Percentiles rank a stretch among this genome's conserved stretches.
Conservation (phyloP, 2,329 filamentous ascomycete species). For the Paracamarosporium sp. region DNA sequence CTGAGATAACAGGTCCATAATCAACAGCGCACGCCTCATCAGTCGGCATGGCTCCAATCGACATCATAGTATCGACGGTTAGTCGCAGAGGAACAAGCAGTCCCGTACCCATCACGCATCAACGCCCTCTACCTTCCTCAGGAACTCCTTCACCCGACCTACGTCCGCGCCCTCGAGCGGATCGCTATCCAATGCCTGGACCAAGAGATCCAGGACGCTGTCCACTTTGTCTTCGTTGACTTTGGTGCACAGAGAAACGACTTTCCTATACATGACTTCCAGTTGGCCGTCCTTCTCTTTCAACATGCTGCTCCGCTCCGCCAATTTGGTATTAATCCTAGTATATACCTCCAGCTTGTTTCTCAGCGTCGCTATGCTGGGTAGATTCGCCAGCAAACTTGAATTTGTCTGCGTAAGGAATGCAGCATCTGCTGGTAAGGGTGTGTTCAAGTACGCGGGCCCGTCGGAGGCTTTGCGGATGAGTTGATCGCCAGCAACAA, state of each 20-base stretch:
- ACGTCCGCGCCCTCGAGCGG: conserved; percentile 72
- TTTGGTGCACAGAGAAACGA: conserved; percentile 85
- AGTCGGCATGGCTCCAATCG: too few relatives aligned
- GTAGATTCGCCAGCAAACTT: conserved; percentile 45
- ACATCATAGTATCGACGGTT: too few relatives aligned
- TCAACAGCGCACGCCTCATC: too few relatives aligned
- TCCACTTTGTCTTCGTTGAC: conserved; percentile 82
- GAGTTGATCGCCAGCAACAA: conserved; percentile 37
- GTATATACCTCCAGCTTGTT: conserved; percentile 75
- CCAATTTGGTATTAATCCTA: conserved; percentile 70
- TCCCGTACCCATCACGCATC: conserved; percentile 29
- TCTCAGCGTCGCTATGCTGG: conserved; percentile 55
- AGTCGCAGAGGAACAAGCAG: too few relatives aligned
- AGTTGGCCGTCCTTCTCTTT: conserved; percentile 82
- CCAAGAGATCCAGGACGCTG: conserved; percentile 76
- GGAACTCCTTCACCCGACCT: conserved; percentile 76
- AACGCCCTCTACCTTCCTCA: conserved; percentile 77
- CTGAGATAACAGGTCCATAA: too few relatives aligned
- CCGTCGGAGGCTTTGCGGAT: conserved; percentile 38
- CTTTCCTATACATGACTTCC: conserved; percentile 85
- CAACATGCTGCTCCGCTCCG: conserved; percentile 72
- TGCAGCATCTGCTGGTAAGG: conserved; percentile 28
- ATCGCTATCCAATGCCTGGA: conserved; percentile 90
- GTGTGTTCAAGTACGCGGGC: conserved; percentile 34
- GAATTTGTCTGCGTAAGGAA: conserved; percentile 44